Evolutionary conservation across 192 early-diverging fungal species (phyloP).

Genomic region (Glomus cerebriforme): DNA sequence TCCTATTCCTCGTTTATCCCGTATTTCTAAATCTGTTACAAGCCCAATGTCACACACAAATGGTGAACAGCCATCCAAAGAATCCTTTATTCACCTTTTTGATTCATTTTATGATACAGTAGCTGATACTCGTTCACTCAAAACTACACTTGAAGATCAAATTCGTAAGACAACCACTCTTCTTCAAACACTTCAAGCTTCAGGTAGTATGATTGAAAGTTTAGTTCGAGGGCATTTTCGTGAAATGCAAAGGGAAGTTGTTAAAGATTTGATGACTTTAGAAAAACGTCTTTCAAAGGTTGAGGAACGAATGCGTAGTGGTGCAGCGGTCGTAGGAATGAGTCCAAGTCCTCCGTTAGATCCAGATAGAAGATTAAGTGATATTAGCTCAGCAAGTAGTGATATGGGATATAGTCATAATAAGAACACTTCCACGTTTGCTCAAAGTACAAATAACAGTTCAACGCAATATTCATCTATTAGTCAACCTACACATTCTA

Average conservation of each 20-base stretch:
- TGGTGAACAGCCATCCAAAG: constrained; percentile 36
- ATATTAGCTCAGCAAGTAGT: constrained; percentile 24
- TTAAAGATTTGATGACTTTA: constrained; percentile 36
- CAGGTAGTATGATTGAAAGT: constrained; percentile 77
- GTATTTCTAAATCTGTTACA: background rate
- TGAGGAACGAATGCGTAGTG: background rate
- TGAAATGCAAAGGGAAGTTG: constrained; percentile 67
- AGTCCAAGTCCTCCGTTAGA: constrained; percentile 19
- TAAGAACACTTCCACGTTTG: background rate
- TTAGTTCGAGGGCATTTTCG: constrained; percentile 74
- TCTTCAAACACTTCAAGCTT: constrained; percentile 73
- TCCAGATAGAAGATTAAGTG: constrained; percentile 24
- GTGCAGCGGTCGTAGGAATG: background rate
- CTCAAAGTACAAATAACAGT: background rate
- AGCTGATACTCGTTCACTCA: constrained; percentile 61
- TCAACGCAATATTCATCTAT: background rate
- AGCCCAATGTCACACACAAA: background rate
- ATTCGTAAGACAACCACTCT: constrained; percentile 69
- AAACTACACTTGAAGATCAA: constrained; percentile 74
- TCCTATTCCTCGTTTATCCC: background rate
- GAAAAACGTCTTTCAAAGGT: constrained; percentile 24
- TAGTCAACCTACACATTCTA: background rate
- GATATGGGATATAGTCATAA: constrained; percentile 5
- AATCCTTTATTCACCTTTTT: constrained; percentile 57
- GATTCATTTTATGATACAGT: constrained; percentile 58